phyloP scores from a whole-genome alignment of 805 yeast genomes.

The Wickerhamomyces xylosicus region DNA sequence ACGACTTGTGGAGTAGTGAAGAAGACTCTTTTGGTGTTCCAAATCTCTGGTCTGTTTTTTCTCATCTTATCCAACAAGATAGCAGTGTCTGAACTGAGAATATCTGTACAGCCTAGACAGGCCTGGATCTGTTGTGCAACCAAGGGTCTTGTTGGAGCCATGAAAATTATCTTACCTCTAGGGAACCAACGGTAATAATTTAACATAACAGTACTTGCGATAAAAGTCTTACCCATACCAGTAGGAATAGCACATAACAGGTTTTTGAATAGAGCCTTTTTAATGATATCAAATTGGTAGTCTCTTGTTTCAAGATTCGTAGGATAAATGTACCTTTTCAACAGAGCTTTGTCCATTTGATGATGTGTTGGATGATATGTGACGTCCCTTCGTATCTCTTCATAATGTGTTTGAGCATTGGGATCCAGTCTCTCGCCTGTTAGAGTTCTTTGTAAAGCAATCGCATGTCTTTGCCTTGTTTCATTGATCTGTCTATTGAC shows the following conservation, averaged over 20 bases:
- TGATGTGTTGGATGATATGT: slow-evolving; percentile 40
- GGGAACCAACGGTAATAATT: slow-evolving; percentile 84
- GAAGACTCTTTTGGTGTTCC: slow-evolving; percentile 70
- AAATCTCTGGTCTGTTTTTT: slow-evolving; percentile 61
- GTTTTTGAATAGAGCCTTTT: slow-evolving; percentile 61
- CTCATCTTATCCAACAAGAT: slow-evolving; percentile 54
- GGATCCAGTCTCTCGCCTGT: slow-evolving; percentile 18
- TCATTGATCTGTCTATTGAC: slow-evolving; percentile 23
- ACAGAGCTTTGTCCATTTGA: slow-evolving; percentile 27
- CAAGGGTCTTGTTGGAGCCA: slow-evolving; percentile 95
- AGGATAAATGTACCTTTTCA: slow-evolving; percentile 64
- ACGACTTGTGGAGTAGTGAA: slow-evolving; percentile 96
- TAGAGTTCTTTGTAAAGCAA: slow-evolving; percentile 26
- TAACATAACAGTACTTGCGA: slow-evolving; percentile 89
- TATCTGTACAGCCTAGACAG: slow-evolving; percentile 78
- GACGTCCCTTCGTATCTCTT: slow-evolving; percentile 25
- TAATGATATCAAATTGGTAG: slow-evolving; percentile 77
- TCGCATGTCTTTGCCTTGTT: slow-evolving; percentile 18
- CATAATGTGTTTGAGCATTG: slow-evolving; percentile 19
- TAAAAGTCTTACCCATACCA: slow-evolving; percentile 94
- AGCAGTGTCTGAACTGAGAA: slow-evolving; percentile 69
- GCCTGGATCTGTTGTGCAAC: slow-evolving; percentile 96
- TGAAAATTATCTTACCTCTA: slow-evolving; percentile 69
- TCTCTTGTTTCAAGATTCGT: slow-evolving; percentile 77
- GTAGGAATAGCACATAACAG: slow-evolving; percentile 89